phyloP scores from a whole-genome alignment of 768 basidiomycete genomes.

The Cystobasidium ongulense region DNA sequence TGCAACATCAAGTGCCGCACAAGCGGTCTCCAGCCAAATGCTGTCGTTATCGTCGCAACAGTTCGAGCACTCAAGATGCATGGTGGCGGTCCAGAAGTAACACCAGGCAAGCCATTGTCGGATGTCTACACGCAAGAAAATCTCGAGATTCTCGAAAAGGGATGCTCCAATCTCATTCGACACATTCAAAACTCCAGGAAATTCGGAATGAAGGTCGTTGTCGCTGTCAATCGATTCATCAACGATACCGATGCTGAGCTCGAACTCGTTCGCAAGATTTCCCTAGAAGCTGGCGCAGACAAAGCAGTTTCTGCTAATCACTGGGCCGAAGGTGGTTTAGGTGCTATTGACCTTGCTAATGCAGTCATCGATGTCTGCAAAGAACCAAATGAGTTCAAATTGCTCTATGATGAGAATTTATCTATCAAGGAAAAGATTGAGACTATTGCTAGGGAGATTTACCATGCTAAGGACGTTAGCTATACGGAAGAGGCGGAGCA shows the following conservation, averaged over 20 bases:
- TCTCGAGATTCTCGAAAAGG: conserved; percentile 75
- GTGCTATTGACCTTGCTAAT: conserved; percentile 80
- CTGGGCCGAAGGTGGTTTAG: conserved; percentile 92
- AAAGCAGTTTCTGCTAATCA: conserved; percentile 92
- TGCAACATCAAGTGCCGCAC: conserved; percentile 98
- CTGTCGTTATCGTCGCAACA: conserved; percentile 90
- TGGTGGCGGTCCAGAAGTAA: conserved; percentile 92
- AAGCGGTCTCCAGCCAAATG: conserved; percentile 86
- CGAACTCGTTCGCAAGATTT: conserved; percentile 67
- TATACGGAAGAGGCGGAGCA: conserved; percentile 73
- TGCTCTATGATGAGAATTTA: conserved; percentile 56
- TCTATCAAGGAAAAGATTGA: conserved; percentile 81
- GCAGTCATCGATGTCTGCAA: conserved; percentile 84
- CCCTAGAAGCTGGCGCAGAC: conserved; percentile 80
- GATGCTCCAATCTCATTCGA: conserved; percentile 82
- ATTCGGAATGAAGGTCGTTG: conserved; percentile 91
- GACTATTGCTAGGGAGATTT: conserved; percentile 69
- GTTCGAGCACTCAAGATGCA: conserved; percentile 99
- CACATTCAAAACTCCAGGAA: conserved; percentile 93
- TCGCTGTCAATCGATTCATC: conserved; percentile 88
- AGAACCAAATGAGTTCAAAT: conserved; percentile 60
- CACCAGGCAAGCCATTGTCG: conserved; percentile 85
- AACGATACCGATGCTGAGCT: conserved; percentile 86
- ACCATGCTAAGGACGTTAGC: conserved; percentile 81
- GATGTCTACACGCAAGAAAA: conserved; percentile 92